A percentile compares a stretch with the other conserved stretches of the same genome.
These are phyloP conservation scores for Phytopythium vexans DNA, from an alignment of 352 stramenopile genomes.

Conservation along the genomic window DNA sequence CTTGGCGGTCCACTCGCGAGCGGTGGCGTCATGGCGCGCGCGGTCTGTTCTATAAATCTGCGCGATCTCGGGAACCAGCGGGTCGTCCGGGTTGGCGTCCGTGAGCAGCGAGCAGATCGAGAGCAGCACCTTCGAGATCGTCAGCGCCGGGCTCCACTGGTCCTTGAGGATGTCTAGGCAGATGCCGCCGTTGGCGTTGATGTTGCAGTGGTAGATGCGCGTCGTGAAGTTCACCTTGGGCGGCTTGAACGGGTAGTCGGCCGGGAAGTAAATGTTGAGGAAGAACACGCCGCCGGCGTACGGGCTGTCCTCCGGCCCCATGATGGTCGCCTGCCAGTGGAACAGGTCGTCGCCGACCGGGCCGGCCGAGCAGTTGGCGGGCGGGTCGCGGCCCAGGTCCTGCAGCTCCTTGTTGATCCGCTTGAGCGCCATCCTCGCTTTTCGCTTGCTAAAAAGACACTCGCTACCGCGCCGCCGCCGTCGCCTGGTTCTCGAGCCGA, in stretches of 20 bases:
- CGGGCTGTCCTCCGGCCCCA: constrained; percentile 97
- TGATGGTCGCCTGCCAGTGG: constrained; percentile 97
- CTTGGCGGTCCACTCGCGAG: constrained; percentile 97
- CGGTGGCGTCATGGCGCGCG: constrained; percentile 93
- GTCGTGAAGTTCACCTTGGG: constrained; percentile 99
- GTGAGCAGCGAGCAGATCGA: constrained; percentile 99
- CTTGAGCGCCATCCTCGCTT: constrained; percentile 86
- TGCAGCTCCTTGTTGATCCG: constrained; percentile 96
- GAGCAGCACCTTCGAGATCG: constrained; percentile 99
- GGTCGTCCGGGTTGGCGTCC: constrained; percentile 99
- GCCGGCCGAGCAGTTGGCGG: constrained; percentile 97
- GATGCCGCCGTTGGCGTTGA: constrained; percentile 99
- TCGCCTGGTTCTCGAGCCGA: constrained; percentile 35
- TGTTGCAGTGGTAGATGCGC: constrained; percentile 99
- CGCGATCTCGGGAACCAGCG: constrained; percentile 89
- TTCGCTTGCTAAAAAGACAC: constrained; percentile 1
- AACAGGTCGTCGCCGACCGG: constrained; percentile 98
- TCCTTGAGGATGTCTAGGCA: constrained; percentile 99
- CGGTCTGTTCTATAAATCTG: constrained; percentile 96
- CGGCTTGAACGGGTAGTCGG: constrained; percentile 99
- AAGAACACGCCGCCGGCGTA: constrained; percentile 99
- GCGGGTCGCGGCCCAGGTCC: constrained; percentile 94
- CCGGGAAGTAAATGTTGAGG: constrained; percentile 98
- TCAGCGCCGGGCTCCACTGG: constrained; percentile 99
- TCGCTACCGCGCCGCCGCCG: constrained; percentile 10